These are phyloP conservation scores for Xylariomycetidae sp. DNA, from an alignment of 2,329 filamentous ascomycete genomes.

Conservation along the genomic window DNA sequence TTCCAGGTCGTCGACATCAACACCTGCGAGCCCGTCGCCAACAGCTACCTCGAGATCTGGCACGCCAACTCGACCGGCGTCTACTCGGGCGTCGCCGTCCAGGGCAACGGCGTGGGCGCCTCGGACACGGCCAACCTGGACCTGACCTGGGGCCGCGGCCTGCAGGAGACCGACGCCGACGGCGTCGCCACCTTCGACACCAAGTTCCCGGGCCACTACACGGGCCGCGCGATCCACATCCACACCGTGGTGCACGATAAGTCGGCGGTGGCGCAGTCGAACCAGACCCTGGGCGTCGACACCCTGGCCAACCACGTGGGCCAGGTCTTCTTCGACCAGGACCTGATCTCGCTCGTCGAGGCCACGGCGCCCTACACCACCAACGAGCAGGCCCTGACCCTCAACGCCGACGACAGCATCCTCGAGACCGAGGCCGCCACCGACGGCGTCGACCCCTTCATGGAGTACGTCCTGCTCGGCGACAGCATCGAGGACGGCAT, in stretches of 20 bases:
- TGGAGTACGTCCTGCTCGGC: conserved; percentile 57
- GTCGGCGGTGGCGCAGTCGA: conserved; percentile 29
- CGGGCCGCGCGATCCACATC: conserved; percentile 41
- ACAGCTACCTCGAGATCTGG: conserved; percentile 49
- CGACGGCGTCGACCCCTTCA: conserved; percentile 24
- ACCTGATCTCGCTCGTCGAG: conserved; percentile 49
- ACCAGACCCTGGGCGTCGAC: conserved; percentile 42
- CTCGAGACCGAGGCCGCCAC: conserved; percentile 20
- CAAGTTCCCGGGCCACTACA: conserved; percentile 42
- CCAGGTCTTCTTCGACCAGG: conserved; percentile 61
- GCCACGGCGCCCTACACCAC: conserved; percentile 38
- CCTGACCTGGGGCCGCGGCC: conserved; percentile 34
- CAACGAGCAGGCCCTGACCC: conserved; percentile 42
- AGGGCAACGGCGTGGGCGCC: conserved; percentile 4
- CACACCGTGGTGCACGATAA: conserved; percentile 43
- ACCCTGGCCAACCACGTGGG: conserved; percentile 53
- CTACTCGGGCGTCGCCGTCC: conserved; percentile 38
- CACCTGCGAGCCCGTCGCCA: conserved; percentile 46
- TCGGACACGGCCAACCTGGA: conserved; percentile 23
- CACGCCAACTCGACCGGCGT: conserved; percentile 38
- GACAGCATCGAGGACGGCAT: conserved; percentile 47
- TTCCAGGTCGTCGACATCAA: conserved; percentile 50
- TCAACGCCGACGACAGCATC: conserved; percentile 25
- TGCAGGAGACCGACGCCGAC: conserved; percentile 35
- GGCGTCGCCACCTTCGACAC: conserved; percentile 39